Evolutionary conservation across 352 stramenopile genomes (phyloP).

Genomic region (Halophytophthora polymorphica): DNA sequence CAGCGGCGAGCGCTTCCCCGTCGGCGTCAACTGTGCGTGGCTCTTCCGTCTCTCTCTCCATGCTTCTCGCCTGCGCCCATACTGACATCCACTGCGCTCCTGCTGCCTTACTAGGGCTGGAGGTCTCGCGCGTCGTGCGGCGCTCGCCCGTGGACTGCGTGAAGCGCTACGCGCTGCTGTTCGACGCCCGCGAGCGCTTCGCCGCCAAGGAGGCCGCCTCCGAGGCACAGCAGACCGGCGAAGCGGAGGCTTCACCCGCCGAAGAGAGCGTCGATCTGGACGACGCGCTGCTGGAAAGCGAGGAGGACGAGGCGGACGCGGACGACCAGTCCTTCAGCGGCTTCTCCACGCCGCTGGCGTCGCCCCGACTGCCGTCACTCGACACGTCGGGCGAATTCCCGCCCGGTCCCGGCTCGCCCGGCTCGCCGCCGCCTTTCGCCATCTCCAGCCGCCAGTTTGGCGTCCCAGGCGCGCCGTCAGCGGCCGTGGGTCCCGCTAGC

Average conservation of each 20-base stretch:
- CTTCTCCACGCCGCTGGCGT: constrained; percentile 59
- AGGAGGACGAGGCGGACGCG: constrained; percentile 23
- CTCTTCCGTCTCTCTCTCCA: background rate
- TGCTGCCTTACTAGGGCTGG: constrained; percentile 41
- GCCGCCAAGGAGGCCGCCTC: constrained; percentile 6
- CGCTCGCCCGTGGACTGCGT: constrained; percentile 76
- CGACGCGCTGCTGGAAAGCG: constrained; percentile 22
- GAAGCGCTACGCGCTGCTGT: constrained; percentile 74
- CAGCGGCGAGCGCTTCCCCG: constrained; percentile 75
- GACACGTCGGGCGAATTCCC: constrained; percentile 55
- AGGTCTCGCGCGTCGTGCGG: constrained; percentile 53
- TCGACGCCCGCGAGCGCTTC: constrained; percentile 40
- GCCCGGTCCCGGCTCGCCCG: constrained; percentile 35
- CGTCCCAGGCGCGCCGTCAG: constrained; percentile 4
- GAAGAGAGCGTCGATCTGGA: constrained; percentile 20
- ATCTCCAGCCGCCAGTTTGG: constrained; percentile 11
- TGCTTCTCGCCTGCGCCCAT: background rate
- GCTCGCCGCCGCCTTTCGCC: constrained; percentile 72
- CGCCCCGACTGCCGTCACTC: constrained; percentile 53
- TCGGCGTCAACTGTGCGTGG: constrained; percentile 81
- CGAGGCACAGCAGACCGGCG: constrained; percentile 3
- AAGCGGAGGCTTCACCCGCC: constrained; percentile 16
- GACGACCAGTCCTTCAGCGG: constrained; percentile 57
- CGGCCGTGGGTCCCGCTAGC: constrained; percentile 10
- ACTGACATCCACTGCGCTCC: background rate